Base-by-base conservation (phyloP, 768 basidiomycete species). In the Melanogaster broomeanus region DNA sequence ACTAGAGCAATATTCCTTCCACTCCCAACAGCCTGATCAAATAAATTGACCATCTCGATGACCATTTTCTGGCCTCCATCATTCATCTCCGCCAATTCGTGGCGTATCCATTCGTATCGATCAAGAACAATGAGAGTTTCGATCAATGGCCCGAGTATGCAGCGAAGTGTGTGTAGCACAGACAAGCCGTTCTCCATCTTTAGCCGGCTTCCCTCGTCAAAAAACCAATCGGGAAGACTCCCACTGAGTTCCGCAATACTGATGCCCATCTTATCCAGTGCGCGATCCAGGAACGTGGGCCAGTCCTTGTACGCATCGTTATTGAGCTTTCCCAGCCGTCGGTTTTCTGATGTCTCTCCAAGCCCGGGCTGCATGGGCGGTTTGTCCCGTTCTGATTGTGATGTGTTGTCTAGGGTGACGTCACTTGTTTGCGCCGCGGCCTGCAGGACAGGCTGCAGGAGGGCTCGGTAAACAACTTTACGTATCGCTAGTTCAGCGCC, bases 401-500 rank as follows among this genome's bases (percentile, higher is more conserved):
- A 34, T 13, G 38, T 24, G 13, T 42, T 34, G 16, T 51, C 51
- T 39, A 34, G n/a, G 4, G 18, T 30, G 12, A n/a, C 3, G 16
- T 43, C n/a, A 4, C 21, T 15, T 13, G 16, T 57, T 12, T 46
- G 56, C 21, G 39, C 35, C 6, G 38, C 51, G 42, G 39, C 42
- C 30, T 57, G 56, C 65, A 61, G 31, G 56, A 62, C 24, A 45
- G 65, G 66, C 18, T 74, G 79, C 1, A 90, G 68, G 27, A 89
- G 70, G 0, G 87, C 88, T 11, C 89, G 77, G 78, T 85, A 91
- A 11, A 82, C 79, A 41, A 89, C 80, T 62, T 90, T 90, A 18
- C 82, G 77, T 40, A 85, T 66, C 3, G 86, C 77, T 2, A 86
- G 71, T n/a, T 69, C 62, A 25, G 81, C 75, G 3, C 68, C 62